Evolutionary conservation across 129 eudicot species (phyloP).

Genomic region (Centrapalus pauciflorus): DNA sequence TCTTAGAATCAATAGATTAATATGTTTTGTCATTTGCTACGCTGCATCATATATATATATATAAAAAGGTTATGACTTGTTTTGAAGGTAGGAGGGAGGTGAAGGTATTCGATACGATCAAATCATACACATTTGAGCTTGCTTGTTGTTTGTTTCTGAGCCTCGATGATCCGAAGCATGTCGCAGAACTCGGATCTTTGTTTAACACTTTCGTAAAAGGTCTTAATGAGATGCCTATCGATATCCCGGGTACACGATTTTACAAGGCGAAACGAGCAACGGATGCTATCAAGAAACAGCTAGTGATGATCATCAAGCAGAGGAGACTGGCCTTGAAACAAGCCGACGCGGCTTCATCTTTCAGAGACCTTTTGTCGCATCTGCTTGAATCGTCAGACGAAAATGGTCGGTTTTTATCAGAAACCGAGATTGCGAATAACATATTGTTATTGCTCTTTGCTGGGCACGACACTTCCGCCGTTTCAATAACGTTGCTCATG

Average conservation of each 20-base stretch:
- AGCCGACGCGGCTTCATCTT: neutral
- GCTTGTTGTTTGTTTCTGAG: too few relatives aligned
- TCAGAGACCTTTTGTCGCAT: constrained; percentile 38
- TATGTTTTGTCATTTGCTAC: too few relatives aligned
- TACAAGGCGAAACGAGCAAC: constrained; percentile 40
- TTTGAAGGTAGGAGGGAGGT: neutral
- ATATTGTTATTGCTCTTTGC: constrained; percentile 39
- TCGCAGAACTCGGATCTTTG: too few relatives aligned
- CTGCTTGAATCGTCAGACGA: constrained; percentile 36
- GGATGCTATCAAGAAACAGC: constrained; percentile 19
- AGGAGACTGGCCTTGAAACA: constrained; percentile 29
- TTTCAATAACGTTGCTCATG: constrained; percentile 33
- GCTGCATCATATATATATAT: too few relatives aligned
- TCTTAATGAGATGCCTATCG: too few relatives aligned
- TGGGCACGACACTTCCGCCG: constrained; percentile 50
- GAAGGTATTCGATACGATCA: neutral
- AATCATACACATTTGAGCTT: too few relatives aligned
- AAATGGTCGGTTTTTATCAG: constrained; percentile 36
- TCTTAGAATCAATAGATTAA: too few relatives aligned
- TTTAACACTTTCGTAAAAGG: too few relatives aligned
- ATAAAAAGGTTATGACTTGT: too few relatives aligned
- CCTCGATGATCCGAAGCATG: too few relatives aligned
- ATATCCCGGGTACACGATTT: too few relatives aligned
- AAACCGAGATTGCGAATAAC: constrained; percentile 34
- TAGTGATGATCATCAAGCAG: constrained; percentile 17